These are phyloP conservation scores for Penicillium sp. DNA, from an alignment of 2,329 filamentous ascomycete genomes.

Conservation along the genomic window DNA sequence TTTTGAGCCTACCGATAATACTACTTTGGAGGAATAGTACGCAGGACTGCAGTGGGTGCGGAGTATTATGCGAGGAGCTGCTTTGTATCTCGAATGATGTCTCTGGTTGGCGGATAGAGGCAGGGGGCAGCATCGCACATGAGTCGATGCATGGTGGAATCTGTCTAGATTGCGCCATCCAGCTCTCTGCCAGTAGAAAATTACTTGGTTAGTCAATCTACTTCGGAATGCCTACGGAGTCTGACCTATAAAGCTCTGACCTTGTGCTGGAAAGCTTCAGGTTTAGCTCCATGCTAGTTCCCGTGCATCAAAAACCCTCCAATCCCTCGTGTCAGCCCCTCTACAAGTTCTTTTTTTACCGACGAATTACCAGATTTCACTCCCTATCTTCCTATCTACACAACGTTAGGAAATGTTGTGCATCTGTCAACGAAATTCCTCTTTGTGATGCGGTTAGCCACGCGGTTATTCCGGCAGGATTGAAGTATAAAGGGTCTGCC, in stretches of 20 bases:
- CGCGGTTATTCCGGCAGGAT: background rate
- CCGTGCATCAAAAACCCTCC: conserved; percentile 7
- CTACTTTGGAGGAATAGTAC: background rate
- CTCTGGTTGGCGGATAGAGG: background rate
- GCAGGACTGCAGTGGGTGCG: background rate
- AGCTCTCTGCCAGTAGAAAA: background rate
- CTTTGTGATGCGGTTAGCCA: background rate
- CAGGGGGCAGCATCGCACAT: conserved; percentile 22
- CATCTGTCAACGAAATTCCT: background rate
- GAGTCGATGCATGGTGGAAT: conserved; percentile 1
- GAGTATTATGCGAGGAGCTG: background rate
- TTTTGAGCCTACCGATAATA: conserved; percentile 16
- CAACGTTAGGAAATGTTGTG: no score
- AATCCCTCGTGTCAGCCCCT: conserved; percentile 4
- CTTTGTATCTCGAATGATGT: background rate
- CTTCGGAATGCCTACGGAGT: background rate
- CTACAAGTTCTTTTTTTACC: background rate
- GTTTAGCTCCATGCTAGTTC: conserved; percentile 12
- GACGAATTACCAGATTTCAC: background rate
- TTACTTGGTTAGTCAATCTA: background rate
- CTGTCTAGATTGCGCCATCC: background rate
- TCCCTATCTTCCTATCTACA: background rate
- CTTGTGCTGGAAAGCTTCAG: conserved; percentile 7
- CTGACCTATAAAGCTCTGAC: conserved; percentile 14
- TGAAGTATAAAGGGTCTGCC: background rate